Conservation (phyloP, 441 rosid species). For the Codiaeum variegatum region DNA sequence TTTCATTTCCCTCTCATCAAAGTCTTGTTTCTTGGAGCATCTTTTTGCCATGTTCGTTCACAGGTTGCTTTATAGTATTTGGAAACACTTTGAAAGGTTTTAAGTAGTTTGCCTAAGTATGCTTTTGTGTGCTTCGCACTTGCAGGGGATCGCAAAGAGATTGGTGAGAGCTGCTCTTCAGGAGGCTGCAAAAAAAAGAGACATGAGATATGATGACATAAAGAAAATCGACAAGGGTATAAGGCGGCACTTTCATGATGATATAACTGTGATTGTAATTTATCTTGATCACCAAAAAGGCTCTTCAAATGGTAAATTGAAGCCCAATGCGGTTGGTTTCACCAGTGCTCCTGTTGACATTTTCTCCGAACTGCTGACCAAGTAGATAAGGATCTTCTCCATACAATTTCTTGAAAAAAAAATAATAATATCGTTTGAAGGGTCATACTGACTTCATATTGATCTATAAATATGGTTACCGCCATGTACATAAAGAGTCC, state of each 20-base stretch:
- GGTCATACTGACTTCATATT: constrained; percentile 9
- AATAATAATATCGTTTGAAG: background rate
- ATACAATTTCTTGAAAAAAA: constrained; percentile 16
- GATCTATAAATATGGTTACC: background rate
- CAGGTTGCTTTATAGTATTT: background rate
- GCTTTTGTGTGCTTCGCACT: background rate
- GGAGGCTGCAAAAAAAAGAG: constrained; percentile 75
- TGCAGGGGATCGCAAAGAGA: constrained; percentile 77
- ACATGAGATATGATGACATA: constrained; percentile 65
- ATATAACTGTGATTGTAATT: constrained; percentile 70
- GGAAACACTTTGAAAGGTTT: background rate
- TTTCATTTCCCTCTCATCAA: background rate
- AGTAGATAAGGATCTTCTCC: constrained; percentile 34
- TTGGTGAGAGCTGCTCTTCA: constrained; percentile 71
- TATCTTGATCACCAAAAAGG: constrained; percentile 56
- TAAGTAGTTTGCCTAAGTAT: background rate
- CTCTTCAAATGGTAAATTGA: constrained; percentile 20
- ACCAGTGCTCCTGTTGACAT: constrained; percentile 62
- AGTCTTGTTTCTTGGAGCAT: background rate
- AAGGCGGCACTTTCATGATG: constrained; percentile 80
- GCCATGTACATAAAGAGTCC: background rate
- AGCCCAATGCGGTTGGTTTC: constrained; percentile 34
- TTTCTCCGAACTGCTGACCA: constrained; percentile 51
- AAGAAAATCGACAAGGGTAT: constrained; percentile 57
- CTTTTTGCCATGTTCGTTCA: background rate